These are phyloP conservation scores for Xylariaceae sp. DNA, from an alignment of 2,329 filamentous ascomycete genomes.

Conservation along the genomic window DNA sequence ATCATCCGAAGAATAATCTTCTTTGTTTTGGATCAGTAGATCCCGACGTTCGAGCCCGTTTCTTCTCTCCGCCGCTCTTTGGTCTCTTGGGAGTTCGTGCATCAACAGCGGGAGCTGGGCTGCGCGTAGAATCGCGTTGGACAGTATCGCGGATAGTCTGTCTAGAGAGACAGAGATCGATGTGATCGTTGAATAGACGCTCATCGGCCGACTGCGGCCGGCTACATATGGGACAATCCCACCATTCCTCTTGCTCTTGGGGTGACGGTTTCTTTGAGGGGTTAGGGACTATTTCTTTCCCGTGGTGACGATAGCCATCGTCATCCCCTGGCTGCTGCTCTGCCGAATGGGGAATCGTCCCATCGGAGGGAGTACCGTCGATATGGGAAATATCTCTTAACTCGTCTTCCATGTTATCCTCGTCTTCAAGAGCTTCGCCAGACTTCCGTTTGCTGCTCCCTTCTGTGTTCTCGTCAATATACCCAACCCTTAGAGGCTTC, in stretches of 20 bases:
- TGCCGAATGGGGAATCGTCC: constrained; percentile 29
- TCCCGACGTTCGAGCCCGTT: constrained; percentile 23
- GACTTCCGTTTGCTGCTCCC: constrained; percentile 41
- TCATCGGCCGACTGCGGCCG: constrained; percentile 76
- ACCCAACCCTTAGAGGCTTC: constrained; percentile 40
- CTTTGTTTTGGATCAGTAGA: constrained; percentile 34
- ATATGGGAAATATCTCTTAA: constrained; percentile 59
- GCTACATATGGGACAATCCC: constrained; percentile 89
- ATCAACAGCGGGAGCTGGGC: constrained; percentile 28
- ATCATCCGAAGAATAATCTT: constrained; percentile 55
- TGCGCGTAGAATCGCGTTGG: constrained; percentile 50
- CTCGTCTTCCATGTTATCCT: constrained; percentile 69
- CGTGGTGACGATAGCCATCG: constrained; percentile 43
- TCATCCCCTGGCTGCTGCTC: constrained; percentile 60
- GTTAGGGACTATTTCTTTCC: constrained; percentile 56
- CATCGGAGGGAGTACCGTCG: constrained; percentile 30
- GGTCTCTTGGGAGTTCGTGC: constrained; percentile 44
- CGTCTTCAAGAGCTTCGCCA: constrained; percentile 37
- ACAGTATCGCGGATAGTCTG: constrained; percentile 85
- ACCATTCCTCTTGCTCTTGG: constrained; percentile 56
- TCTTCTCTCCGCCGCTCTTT: constrained; percentile 34
- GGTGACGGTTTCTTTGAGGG: constrained; percentile 38
- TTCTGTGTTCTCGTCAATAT: constrained; percentile 18
- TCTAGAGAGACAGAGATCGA: constrained; percentile 86
- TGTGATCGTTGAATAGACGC: constrained; percentile 81